Conservation (phyloP, 495 filamentous ascomycete genomes). For the Sporormia fimetaria region DNA sequence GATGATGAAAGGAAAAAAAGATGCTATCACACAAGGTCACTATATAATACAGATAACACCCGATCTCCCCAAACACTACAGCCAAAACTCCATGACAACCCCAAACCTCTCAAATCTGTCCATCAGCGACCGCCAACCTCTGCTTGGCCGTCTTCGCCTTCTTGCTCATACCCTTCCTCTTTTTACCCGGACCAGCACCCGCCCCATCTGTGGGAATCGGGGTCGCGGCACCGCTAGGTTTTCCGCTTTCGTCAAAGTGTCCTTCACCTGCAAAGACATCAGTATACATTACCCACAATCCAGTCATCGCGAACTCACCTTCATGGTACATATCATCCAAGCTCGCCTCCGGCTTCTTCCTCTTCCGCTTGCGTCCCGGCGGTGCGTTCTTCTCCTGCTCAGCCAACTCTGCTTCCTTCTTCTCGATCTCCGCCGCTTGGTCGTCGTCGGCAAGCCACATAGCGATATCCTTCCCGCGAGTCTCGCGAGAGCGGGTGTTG, state of each 20-base stretch:
- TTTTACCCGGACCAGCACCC: conserved; percentile 42
- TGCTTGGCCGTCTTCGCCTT: conserved; percentile 89
- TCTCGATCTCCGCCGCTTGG: conserved; percentile 80
- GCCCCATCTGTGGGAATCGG: conserved; percentile 41
- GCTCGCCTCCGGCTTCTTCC: conserved; percentile 48
- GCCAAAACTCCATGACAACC: too few species aligned
- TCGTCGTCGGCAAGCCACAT: conserved; percentile 96
- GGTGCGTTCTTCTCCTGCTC: conserved; percentile 43
- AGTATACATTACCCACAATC: conserved; percentile 10
- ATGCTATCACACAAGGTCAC: too few species aligned
- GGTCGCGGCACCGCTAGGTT: conserved; percentile 74
- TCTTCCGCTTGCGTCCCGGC: conserved; percentile 52
- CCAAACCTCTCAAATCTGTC: conserved; percentile 35
- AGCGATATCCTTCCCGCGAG: conserved; percentile 88
- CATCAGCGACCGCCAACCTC: conserved; percentile 76
- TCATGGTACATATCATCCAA: conserved; percentile 98
- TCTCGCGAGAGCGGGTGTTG: conserved; percentile 79
- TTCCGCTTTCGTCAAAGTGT: conserved; percentile 70
- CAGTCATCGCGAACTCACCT: conserved; percentile 47
- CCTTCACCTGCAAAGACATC: conserved; percentile 58
- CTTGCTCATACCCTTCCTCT: conserved; percentile 53
- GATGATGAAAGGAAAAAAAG: too few species aligned
- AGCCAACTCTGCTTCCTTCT: conserved; percentile 72
- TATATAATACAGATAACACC: too few species aligned
- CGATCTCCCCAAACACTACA: too few species aligned